These are phyloP conservation scores for Vitis cinerea DNA, from an alignment of 164 flowering plant genomes.

Conservation along the genomic window DNA sequence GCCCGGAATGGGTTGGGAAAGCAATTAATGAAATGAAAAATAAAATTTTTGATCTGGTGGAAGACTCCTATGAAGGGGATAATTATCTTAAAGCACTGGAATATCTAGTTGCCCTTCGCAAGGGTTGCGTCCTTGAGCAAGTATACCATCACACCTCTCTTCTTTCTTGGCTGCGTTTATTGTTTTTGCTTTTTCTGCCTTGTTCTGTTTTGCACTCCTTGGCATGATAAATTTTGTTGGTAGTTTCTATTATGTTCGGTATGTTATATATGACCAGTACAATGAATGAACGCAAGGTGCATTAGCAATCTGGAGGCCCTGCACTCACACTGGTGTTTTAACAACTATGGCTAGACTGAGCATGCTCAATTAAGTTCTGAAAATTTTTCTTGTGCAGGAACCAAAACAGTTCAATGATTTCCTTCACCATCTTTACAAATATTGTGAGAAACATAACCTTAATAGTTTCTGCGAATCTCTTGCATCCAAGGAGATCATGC, in stretches of 20 bases:
- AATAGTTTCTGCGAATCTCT: constrained; percentile 50
- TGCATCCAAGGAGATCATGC: constrained; percentile 37
- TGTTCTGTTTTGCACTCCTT: too few relatives aligned
- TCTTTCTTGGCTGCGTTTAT: background rate
- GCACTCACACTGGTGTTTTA: too few relatives aligned
- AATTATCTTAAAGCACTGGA: constrained; percentile 60
- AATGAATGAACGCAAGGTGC: too few relatives aligned
- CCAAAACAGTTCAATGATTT: constrained; percentile 80
- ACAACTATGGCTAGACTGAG: too few relatives aligned
- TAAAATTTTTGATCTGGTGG: constrained; percentile 54
- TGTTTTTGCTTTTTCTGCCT: background rate
- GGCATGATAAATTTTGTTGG: too few relatives aligned
- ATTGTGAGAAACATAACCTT: constrained; percentile 46
- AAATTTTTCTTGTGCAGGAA: constrained; percentile 40
- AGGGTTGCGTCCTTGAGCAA: constrained; percentile 88
- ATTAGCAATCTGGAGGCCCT: too few relatives aligned
- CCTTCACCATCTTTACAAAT: constrained; percentile 40
- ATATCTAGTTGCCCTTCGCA: constrained; percentile 71
- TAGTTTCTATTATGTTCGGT: too few relatives aligned
- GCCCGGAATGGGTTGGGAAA: constrained; percentile 64
- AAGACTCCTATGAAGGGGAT: constrained; percentile 55
- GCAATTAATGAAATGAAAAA: constrained; percentile 70
- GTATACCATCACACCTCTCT: constrained; percentile 28
- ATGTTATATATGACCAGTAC: too few relatives aligned
- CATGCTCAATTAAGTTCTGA: background rate